Evolutionary conservation across 139 green algal species (phyloP).

Genomic region (Chlorella sp.): DNA sequence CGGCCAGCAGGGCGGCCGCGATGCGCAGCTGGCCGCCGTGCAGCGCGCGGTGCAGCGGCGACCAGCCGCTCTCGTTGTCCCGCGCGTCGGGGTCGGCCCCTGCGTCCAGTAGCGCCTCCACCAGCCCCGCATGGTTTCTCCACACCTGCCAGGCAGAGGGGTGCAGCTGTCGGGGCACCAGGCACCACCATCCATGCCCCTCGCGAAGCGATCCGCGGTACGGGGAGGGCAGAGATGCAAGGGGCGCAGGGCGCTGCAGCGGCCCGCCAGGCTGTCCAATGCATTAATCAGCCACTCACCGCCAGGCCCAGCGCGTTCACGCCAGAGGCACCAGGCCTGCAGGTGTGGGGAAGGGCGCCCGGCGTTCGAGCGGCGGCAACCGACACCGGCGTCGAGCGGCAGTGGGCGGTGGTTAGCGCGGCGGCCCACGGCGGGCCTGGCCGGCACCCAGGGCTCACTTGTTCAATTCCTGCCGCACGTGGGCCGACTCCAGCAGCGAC

Average conservation of each 20-base stretch:
- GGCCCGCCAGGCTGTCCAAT: neutral
- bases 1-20: conserved; percentile 71
- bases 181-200: neutral
- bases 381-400: neutral
- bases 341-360: neutral
- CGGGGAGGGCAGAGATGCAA: neutral
- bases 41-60: conserved; percentile 84
- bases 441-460: conserved; percentile 1
- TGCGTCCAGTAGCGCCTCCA: conserved; percentile 60
- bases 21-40: conserved; percentile 84
- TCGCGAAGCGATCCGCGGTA: too few relatives aligned
- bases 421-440: neutral
- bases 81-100: conserved; percentile 50
- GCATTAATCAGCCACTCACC: neutral
- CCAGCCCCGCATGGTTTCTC: conserved; percentile 59
- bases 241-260: neutral
- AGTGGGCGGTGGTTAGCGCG: neutral
- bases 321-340: conserved; percentile 32
- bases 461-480: conserved; percentile 7
- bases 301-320: conserved; percentile 37
- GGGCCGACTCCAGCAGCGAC: neutral
- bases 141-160: conserved; percentile 55
- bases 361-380: neutral
- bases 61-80: conserved; percentile 84
- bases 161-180: neutral